Base-by-base conservation (phyloP, 2,329 filamentous ascomycete species). In the Penicillium sp. region DNA sequence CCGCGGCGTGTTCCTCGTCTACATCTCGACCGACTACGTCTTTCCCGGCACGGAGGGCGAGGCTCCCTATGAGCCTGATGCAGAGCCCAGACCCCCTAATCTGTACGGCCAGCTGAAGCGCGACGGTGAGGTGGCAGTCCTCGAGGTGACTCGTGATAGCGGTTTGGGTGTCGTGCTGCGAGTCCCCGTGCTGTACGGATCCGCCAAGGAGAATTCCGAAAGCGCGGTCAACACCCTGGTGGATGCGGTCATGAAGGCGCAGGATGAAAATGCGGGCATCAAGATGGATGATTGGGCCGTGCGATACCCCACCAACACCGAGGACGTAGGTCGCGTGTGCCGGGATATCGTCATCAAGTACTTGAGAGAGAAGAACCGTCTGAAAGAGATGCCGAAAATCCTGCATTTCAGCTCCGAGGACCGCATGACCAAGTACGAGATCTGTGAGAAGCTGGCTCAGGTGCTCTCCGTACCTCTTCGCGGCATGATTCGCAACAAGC, bases 391-490 rank as follows among this genome's bases (percentile, higher is more conserved):
- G 33, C 90, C 90, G 0, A 73, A 66, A 25, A 80, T 90, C 38
- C 76, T 95, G 15, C 90, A 96, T 47, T 95, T 95, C 72, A 88
- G 86, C 3, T 89, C 88, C 40, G 89, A 95, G 70, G 88, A 95
- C 59, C 81, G 78, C 57, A 87, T 85, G 76, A 95, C 90, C 41
- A 95, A 95, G 74, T 95, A 91, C 68, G 84, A 92, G 68, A 95
- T 96, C 48, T 91, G 88, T 67, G 75, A 88, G 71, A 73, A 79
- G 8, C 84, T 95, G 64, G 86, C 83, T 3, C 83, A 89, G 51
- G 88, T 95, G 50, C 83, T 95, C 78, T 88, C 86, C 0, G 66
- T 95, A 47, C 79, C 86, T 9, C 75, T 86, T 18, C 80, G 82
- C 41, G 79, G 80, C 6, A 84, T 95, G 68, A 77, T 81, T 61